A percentile compares a stretch with the other conserved stretches of the same genome.
Conservation (phyloP, 139 green algal genomes). For the Choricystis sp. region DNA sequence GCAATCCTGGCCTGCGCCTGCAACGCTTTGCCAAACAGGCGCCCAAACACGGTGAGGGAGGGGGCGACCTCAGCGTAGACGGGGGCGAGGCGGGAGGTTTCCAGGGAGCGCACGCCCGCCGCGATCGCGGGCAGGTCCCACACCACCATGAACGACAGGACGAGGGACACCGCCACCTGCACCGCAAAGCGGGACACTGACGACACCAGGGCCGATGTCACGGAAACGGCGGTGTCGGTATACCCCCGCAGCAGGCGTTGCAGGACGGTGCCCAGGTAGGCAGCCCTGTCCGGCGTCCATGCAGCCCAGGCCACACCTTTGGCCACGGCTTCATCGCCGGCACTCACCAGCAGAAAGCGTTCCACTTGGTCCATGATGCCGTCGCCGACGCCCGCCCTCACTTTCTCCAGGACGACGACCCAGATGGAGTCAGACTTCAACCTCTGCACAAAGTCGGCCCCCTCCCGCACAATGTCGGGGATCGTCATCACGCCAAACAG, state of each 20-base stretch:
- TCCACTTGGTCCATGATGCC: slow-evolving; percentile 78
- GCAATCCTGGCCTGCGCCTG: slow-evolving; percentile 79
- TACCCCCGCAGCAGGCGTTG: slow-evolving; percentile 66
- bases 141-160: slow-evolving; percentile 84
- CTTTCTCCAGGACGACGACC: slow-evolving; percentile 75
- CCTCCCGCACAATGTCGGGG: slow-evolving; percentile 70
- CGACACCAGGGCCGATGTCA: slow-evolving; percentile 53
- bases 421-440: slow-evolving; percentile 84
- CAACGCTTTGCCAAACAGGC: slow-evolving; percentile 76
- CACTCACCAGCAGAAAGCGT: slow-evolving; percentile 62
- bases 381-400: slow-evolving; percentile 38
- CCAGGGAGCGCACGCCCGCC: slow-evolving; percentile 37
- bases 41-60: slow-evolving; percentile 55
- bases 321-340: slow-evolving; percentile 43
- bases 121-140: slow-evolving; percentile 77
- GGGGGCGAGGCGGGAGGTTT: slow-evolving; percentile 38
- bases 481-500: slow-evolving; percentile 73
- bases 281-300: slow-evolving; percentile 45
- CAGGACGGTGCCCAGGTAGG: slow-evolving; percentile 52
- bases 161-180: slow-evolving; percentile 70
- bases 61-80: slow-evolving; percentile 82
- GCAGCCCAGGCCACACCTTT: slow-evolving; percentile 7
- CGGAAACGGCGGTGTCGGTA: slow-evolving; percentile 61
- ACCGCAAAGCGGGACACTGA: slow-evolving; percentile 56
- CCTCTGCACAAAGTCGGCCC: slow-evolving; percentile 62